A percentile compares a stretch with the other conserved stretches of the same genome.
Conservation (phyloP, 2,329 filamentous ascomycete species). For the Knoxdaviesia capensis region DNA sequence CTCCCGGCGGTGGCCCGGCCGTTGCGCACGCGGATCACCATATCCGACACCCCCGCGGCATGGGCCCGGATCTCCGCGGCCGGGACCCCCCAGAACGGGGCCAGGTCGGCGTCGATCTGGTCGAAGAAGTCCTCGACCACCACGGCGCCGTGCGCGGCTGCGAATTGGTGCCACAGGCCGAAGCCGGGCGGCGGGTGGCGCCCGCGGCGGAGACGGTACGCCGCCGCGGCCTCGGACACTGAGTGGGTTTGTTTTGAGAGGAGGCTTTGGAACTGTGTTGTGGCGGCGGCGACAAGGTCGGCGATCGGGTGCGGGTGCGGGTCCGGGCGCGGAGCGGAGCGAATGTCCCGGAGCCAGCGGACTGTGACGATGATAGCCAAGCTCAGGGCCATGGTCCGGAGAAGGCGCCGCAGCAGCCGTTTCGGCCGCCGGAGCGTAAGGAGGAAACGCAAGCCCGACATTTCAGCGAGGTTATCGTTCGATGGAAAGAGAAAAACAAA, state of each 20-base stretch:
- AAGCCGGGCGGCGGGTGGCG: constrained; percentile 45
- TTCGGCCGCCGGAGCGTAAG: too few species aligned
- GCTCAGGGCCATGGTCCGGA: too few species aligned
- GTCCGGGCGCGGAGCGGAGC: too few species aligned
- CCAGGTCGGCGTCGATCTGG: constrained; percentile 40
- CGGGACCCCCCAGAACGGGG: constrained; percentile 34
- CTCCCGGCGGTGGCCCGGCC: constrained; percentile 27
- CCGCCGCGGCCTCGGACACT: constrained; percentile 28
- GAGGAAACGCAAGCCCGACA: too few species aligned
- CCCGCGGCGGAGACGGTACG: constrained; percentile 34
- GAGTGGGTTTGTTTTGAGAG: constrained; percentile 24
- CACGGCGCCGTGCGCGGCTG: constrained; percentile 27
- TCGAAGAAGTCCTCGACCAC: constrained; percentile 44
- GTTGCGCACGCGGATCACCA: constrained; percentile 38
- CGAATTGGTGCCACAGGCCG: constrained; percentile 36
- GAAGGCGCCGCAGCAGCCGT: too few species aligned
- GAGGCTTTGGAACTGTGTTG: constrained; percentile 18
- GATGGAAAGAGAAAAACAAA: too few species aligned
- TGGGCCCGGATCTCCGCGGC: constrained; percentile 27
- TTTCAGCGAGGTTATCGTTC: too few species aligned
- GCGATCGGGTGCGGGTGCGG: too few species aligned
- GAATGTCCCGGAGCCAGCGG: too few species aligned
- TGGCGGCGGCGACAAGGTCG: constrained; percentile 24
- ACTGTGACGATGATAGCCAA: too few species aligned
- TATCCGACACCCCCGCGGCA: constrained; percentile 30